Evolutionary conservation across 306 rosid genomes (phyloP).

Genomic region (Begonia loranthoides): DNA sequence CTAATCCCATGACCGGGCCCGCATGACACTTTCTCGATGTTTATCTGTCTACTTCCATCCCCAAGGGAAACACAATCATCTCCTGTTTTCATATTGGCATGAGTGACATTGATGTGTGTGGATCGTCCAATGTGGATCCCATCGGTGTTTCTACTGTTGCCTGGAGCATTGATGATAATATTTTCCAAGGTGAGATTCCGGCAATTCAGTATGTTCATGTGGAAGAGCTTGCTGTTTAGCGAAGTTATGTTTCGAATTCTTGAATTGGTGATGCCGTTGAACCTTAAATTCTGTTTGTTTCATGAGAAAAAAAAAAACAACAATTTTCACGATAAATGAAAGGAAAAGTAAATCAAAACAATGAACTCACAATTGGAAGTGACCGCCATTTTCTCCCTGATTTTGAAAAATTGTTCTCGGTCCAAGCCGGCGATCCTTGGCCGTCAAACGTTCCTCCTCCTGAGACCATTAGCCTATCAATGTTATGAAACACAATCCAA

Average conservation of each 20-base stretch:
- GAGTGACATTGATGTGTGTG: slow-evolving; percentile 9
- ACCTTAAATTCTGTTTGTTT: slow-evolving; percentile 24
- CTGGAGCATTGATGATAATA: slow-evolving; percentile 18
- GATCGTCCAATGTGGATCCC: slow-evolving; percentile 39
- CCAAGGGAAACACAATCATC: slow-evolving; percentile 44
- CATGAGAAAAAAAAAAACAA: not conserved
- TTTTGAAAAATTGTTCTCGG: slow-evolving; percentile 11
- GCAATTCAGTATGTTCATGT: slow-evolving; percentile 22
- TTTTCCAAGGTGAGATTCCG: slow-evolving; percentile 17
- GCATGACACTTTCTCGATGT: slow-evolving; percentile 11
- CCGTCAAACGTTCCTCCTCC: slow-evolving; percentile 35
- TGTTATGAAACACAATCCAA: slow-evolving; percentile 23
- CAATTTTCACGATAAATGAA: not conserved
- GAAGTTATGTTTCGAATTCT: slow-evolving; percentile 15
- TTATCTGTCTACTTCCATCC: slow-evolving; percentile 22
- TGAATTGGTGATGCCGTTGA: slow-evolving; percentile 15
- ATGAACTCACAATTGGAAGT: slow-evolving; percentile 10
- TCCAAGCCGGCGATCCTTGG: slow-evolving; percentile 25
- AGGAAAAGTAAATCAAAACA: not conserved
- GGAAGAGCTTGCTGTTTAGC: slow-evolving; percentile 25
- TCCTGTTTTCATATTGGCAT: slow-evolving; percentile 19
- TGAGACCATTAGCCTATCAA: slow-evolving; percentile 14
- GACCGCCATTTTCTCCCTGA: slow-evolving; percentile 1
- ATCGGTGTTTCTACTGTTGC: slow-evolving; percentile 26
- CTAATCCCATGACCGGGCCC: slow-evolving; percentile 45